phyloP scores from a whole-genome alignment of 306 rosid species.

The Begonia peltatifolia region DNA sequence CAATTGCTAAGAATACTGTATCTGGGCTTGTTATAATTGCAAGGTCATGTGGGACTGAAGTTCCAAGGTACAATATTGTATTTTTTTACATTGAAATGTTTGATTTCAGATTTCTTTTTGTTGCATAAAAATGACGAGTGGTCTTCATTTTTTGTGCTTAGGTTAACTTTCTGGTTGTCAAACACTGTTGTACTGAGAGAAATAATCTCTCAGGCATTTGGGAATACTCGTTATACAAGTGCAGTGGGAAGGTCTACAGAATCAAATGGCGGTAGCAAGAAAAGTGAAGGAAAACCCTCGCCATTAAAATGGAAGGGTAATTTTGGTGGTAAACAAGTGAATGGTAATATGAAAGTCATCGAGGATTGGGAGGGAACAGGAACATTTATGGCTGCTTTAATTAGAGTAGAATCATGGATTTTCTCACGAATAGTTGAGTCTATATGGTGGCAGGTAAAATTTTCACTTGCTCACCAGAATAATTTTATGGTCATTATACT shows the following conservation, averaged over 20 bases:
- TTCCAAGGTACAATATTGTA: conserved; percentile 46
- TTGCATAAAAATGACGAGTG: neutral
- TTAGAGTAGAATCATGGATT: conserved; percentile 90
- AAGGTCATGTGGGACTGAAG: conserved; percentile 90
- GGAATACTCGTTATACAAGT: conserved; percentile 42
- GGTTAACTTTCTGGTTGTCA: conserved; percentile 94
- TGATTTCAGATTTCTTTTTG: neutral
- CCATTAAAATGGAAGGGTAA: conserved; percentile 38
- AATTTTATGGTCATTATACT: neutral
- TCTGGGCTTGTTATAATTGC: conserved; percentile 88
- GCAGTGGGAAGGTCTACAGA: conserved; percentile 27
- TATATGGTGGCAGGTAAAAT: conserved; percentile 98
- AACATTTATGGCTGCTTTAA: conserved; percentile 59
- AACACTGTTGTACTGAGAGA: conserved; percentile 74
- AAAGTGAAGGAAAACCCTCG: conserved; percentile 36
- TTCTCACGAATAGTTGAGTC: conserved; percentile 94
- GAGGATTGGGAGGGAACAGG: conserved; percentile 95
- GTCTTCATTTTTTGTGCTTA: conserved; percentile 9
- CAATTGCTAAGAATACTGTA: conserved; percentile 58
- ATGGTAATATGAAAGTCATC: conserved; percentile 26
- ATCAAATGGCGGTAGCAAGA: conserved; percentile 31
- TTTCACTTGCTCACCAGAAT: neutral
- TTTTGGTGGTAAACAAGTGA: conserved; percentile 37
- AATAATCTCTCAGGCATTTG: conserved; percentile 60
- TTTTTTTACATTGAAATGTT: neutral